Evolutionary conservation across 805 yeast genomes (phyloP), one percentile per base, ranked within the genome.

Genomic region (Isabelozyma heimii): DNA sequence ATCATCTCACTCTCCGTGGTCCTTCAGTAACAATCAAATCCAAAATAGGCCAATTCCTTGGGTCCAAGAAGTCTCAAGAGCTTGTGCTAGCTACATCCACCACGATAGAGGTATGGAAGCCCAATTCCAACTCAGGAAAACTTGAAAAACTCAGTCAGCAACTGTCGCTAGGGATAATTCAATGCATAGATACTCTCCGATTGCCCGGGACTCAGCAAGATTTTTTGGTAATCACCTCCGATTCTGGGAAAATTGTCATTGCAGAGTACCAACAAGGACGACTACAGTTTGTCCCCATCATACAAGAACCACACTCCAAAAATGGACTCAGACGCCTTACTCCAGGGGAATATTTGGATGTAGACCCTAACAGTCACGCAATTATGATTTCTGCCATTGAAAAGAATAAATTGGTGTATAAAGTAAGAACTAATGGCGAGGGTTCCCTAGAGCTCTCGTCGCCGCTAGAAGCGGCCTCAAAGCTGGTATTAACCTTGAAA

Each of bases 301-400:
- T 72, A 33, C 84, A 83, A 54, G 91, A 85, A 54, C 86, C 96
- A 0, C 82, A 79, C 54, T 79, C 83, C 42, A 87, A 90, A 61
- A 76, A 87, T 16, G 96, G 96, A 0, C 67, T 90, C 15, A 73
- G 96, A 47, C 72, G 96, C 54, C 65, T 84, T 0, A 72, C 87
- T 0, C 97, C 97, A 0, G 96, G 95, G 1, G 81, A 82, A 41
- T 83, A 83, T 51, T 59, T 90, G 10, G 79, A 83, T 0, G 80
- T 82, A 0, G 97, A 91, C 62, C 85, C 89, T 0, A 76, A 78
- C 44, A 84, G 84, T 14, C 70, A 97, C 46, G 89, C 95, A 3
- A 55, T 84, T 2, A 71, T 89, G 75, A 55, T 87, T 0, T 77
- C 85, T 0, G 89, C 96, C 0, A 62, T 91, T 3, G 97, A 92